phyloP scores from a whole-genome alignment of 352 stramenopile species.

The Phytophthora pistaciae region DNA sequence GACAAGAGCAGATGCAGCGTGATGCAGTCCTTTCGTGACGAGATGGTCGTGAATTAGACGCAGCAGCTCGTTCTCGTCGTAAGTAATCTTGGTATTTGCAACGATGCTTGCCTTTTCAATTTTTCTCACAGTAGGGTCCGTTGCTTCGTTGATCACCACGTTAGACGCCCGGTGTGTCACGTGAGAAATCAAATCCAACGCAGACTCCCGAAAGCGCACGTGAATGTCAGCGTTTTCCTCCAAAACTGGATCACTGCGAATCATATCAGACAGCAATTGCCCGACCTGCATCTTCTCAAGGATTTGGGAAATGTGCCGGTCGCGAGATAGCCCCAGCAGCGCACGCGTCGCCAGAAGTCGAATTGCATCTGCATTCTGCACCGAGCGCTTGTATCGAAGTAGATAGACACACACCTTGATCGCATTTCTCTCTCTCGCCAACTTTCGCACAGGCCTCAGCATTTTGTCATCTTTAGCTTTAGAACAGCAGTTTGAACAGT shows the following conservation, averaged over 20 bases:
- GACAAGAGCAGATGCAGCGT: constrained; percentile 59
- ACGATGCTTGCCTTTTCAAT: constrained; percentile 93
- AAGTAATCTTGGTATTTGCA: constrained; percentile 88
- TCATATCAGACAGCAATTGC: constrained; percentile 88
- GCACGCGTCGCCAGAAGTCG: constrained; percentile 84
- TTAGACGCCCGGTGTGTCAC: constrained; percentile 86
- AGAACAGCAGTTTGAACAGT: constrained; percentile 53
- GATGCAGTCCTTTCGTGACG: constrained; percentile 71
- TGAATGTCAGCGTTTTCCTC: constrained; percentile 90
- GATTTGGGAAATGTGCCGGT: constrained; percentile 91
- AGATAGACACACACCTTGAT: constrained; percentile 91
- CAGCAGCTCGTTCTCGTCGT: constrained; percentile 85
- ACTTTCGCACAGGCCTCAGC: constrained; percentile 72
- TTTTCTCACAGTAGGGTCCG: constrained; percentile 87
- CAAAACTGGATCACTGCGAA: constrained; percentile 85
- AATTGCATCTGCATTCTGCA: constrained; percentile 89
- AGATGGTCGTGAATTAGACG: constrained; percentile 87
- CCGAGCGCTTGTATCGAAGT: constrained; percentile 87
- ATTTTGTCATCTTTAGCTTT: constrained; percentile 75
- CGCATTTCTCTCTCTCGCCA: constrained; percentile 82
- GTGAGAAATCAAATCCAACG: constrained; percentile 88
- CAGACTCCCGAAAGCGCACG: constrained; percentile 88
- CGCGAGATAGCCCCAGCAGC: constrained; percentile 83
- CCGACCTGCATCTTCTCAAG: constrained; percentile 92
- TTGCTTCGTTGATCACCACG: constrained; percentile 88